Evolutionary conservation across 2,329 filamentous ascomycete genomes (phyloP).

Genomic region (Gnomoniopsis smithogilvyi): DNA sequence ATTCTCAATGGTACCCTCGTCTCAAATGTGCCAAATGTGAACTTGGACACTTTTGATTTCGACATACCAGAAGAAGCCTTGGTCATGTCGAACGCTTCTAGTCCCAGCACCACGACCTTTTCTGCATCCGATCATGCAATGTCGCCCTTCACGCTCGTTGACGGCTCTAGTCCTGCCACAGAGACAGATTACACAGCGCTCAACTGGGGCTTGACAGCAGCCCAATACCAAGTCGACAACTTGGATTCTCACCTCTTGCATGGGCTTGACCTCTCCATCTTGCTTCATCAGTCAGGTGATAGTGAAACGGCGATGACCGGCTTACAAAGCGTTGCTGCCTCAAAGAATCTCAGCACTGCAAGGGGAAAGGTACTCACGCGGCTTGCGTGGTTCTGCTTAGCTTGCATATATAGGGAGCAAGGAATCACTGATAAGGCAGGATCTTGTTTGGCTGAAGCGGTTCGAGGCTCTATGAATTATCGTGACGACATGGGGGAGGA

Average conservation of each 20-base stretch:
- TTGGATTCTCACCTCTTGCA: neutral
- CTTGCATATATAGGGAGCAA: constrained; percentile 4
- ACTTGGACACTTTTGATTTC: neutral
- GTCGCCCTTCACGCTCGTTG: neutral
- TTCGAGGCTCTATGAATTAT: constrained; percentile 10
- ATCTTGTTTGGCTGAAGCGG: constrained; percentile 6
- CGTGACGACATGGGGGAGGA: constrained; percentile 2
- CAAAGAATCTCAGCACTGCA: neutral
- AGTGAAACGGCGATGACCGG: neutral
- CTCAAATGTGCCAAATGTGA: neutral
- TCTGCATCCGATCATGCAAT: neutral
- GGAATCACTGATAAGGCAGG: constrained; percentile 1
- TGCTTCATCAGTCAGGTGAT: constrained; percentile 3
- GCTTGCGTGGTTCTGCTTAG: constrained; percentile 15
- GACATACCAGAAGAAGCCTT: neutral
- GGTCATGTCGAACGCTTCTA: neutral
- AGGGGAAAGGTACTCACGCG: constrained; percentile 11
- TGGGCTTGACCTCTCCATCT: constrained; percentile 2
- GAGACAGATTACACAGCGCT: neutral
- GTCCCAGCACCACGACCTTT: neutral
- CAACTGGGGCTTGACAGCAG: neutral
- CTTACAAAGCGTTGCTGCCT: constrained; percentile 1
- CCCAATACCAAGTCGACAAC: neutral
- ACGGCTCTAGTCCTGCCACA: neutral
- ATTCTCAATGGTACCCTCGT: neutral